Evolutionary conservation across 768 basidiomycete genomes (phyloP).

Genomic region (Fistulinella prunicolor): DNA sequence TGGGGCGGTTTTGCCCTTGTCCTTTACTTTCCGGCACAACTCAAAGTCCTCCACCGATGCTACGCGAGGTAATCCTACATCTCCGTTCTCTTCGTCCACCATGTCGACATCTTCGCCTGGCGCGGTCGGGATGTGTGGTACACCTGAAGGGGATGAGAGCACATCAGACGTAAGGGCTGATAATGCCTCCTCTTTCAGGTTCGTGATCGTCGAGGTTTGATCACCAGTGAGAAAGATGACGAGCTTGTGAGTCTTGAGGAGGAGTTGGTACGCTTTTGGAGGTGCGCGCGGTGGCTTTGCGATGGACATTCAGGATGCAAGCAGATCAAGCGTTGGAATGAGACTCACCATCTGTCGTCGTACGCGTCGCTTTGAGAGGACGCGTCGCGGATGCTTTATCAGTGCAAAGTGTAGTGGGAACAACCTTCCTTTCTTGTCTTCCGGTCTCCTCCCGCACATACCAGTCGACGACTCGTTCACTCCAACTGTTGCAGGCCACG

Average conservation of each 20-base stretch:
- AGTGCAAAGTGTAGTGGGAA: constrained; percentile 16
- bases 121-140: constrained; percentile 31
- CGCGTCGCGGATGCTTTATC: background rate
- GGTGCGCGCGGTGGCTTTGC: constrained; percentile 50
- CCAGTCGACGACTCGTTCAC: constrained; percentile 1
- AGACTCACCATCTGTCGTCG: constrained; percentile 20
- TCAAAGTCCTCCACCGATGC: constrained; percentile 53
- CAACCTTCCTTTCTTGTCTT: constrained; percentile 21
- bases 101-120: constrained; percentile 28
- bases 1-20: constrained; percentile 42
- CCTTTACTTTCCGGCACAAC: constrained; percentile 52
- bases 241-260: constrained; percentile 72
- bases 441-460: constrained; percentile 21
- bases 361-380: background rate
- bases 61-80: constrained; percentile 34
- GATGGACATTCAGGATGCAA: background rate
- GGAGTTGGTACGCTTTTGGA: constrained; percentile 63
- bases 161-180: constrained; percentile 57
- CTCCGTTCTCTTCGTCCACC: constrained; percentile 10
- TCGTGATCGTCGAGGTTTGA: constrained; percentile 51
- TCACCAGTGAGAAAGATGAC: constrained; percentile 58
- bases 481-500: constrained; percentile 17
- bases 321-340: background rate
- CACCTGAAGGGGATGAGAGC: constrained; percentile 21
- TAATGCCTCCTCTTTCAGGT: constrained; percentile 62